Evolutionary conservation across 108 stramenopile genomes (phyloP), one percentile per base, ranked within the genome.

Genomic region (Cyclotella choctawhatcheeana): DNA sequence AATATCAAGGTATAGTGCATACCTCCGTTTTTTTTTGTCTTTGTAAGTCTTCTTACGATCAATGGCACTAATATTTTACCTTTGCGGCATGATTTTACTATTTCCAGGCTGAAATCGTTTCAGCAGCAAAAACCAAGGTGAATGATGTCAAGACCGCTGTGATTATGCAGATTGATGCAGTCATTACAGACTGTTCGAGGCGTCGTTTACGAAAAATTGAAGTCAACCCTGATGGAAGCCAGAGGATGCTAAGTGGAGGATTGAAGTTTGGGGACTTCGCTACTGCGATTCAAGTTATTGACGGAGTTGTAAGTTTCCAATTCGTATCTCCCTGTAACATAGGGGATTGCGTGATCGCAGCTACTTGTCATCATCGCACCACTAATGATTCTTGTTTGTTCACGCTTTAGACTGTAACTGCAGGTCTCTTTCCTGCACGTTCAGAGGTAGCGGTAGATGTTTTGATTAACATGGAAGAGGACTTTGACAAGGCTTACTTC

Each of bases 401-500:
- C n/a, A 17, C 18, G 48, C 4, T 64, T 13, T 14, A 44, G 54
- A 34, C 27, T 47, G 55, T 37, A 37, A n/a, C 5, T 22, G 73
- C 73, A 16, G 73, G 73, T 20, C 32, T 54, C 4, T 63, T 64
- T 25, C 51, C 53, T 40, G 30, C 12, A 14, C 73, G 73, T 30
- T 21, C 20, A 33, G 73, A 74, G 43, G 45, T 74, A 35, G 64
- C 62, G 12, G 2, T 74, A 12, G 73, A 74, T 58, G 65, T 66
- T 52, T 29, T 1, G 8, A 48, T 74, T 54, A 53, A 21, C 32
- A 17, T 74, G 1, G 64, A 66, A 44, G 44, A 55, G 1, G n/a
- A 3, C 1, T 55, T 74, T 44, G 47, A 74, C 33, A 37, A 34
- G 30, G 34, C 43, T 5, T n/a, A 48, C 27, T 54, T 74, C 63